Evolutionary conservation across 2,329 filamentous ascomycete species (phyloP), one percentile per base, ranked within the genome.

Genomic region (Penicillium sp.): DNA sequence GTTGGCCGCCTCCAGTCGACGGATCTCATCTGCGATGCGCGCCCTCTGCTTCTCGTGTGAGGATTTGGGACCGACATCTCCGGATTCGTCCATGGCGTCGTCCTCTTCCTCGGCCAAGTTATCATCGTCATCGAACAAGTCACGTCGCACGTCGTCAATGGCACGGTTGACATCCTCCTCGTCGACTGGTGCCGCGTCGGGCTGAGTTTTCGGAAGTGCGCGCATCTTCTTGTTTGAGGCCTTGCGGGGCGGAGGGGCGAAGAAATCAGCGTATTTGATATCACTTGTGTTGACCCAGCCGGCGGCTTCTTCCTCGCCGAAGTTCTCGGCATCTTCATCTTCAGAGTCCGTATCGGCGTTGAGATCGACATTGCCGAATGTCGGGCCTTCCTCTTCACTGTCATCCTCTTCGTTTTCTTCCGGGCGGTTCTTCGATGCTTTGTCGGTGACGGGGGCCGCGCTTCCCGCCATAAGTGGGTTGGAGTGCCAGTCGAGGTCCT

Each of bases 261-360:
- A 97, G 77, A 97, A 97, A 72, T 97, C 92, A 57, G 88, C 87
- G 74, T 96, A 97, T 76, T 88, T 91, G 66, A 97, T 81, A 58
- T 92, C 88, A 70, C 96, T 96, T 47, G 92, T 92, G 66, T 96
- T 95, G 59, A 81, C 79, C 60, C 81, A 78, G 45, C 82, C 83
- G 47, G 82, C 82, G 38, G 81, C 84, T 43, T 84, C 83, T 13
- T 82, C 81, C 14, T 85, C 84, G 36, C 77, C 81, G 39, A 81
- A 79, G 43, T 68, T 61, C 1, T 52, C 48, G 52, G 78, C 82
- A 5, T 53, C 50, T 31, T 49, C 44, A 16, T 53, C 31, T 55
- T 91, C 88, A 32, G 74, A 85, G 29, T 91, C 90, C 62, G 66
- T 68, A 13, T 64, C 86, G 1, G 85, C 87, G 68, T 91, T 81